Evolutionary conservation across 805 yeast genomes (phyloP).

Genomic region (Starmerella lactis-condensi): DNA sequence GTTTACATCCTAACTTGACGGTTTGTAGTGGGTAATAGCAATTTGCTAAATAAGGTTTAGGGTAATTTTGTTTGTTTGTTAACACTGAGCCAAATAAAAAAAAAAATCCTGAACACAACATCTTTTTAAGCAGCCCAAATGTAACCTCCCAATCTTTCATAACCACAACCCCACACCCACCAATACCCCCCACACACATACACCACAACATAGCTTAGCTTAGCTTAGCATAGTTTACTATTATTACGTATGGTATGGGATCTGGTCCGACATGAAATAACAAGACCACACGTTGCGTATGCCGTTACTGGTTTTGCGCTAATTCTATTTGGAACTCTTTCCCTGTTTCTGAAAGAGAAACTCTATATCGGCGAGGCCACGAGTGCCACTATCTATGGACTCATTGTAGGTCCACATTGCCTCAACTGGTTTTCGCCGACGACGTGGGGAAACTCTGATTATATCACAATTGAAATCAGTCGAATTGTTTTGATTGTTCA

Average conservation of each 20-base stretch:
- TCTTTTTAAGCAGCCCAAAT: too few species aligned
- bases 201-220: too few species aligned
- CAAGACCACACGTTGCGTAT: slow-evolving; percentile 67
- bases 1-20: too few species aligned
- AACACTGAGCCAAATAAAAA: too few species aligned
- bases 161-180: too few species aligned
- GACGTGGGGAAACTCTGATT: slow-evolving; percentile 71
- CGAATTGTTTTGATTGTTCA: slow-evolving; percentile 71
- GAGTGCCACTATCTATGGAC: slow-evolving; percentile 67
- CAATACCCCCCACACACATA: too few species aligned
- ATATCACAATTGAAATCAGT: slow-evolving; percentile 64
- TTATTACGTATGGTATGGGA: slow-evolving; percentile 17
- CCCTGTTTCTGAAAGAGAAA: slow-evolving; percentile 65
- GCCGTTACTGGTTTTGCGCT: slow-evolving; percentile 75
- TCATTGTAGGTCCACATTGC: slow-evolving; percentile 77
- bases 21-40: too few species aligned
- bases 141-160: too few species aligned
- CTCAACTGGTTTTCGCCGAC: slow-evolving; percentile 67
- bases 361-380: slow-evolving; percentile 83
- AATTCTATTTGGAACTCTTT: slow-evolving; percentile 59
- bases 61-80: too few species aligned
- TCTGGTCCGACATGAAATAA: slow-evolving; percentile 23
- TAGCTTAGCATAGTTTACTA: too few species aligned
- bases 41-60: too few species aligned
- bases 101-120: too few species aligned